Evolutionary conservation across 140 eudicot genomes (phyloP).

Genomic region (Oenanthe javanica): DNA sequence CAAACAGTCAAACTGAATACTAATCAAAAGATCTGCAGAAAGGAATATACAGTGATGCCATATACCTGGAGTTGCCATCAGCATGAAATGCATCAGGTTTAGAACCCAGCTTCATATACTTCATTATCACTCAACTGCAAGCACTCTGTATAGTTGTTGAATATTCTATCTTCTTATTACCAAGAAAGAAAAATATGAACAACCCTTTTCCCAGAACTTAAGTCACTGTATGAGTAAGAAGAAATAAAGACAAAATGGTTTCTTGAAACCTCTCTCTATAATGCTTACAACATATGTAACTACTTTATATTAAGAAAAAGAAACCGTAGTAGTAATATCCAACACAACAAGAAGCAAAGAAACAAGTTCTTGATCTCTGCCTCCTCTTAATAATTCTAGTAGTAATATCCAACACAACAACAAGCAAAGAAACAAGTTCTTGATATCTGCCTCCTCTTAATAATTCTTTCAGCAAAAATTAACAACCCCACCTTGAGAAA

Average conservation of each 20-base stretch:
- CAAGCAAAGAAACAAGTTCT: constrained; percentile 10
- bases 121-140: constrained; percentile 34
- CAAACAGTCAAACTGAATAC: neutral
- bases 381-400: constrained; percentile 2
- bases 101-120: constrained; percentile 93
- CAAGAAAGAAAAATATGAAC: neutral
- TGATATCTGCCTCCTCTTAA: neutral
- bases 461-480: neutral
- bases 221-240: neutral
- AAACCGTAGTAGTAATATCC: neutral
- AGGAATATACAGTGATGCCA: neutral
- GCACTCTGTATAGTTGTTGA: neutral
- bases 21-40: neutral
- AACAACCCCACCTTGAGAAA: neutral
- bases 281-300: no score
- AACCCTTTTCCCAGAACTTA: neutral
- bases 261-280: neutral
- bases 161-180: neutral
- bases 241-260: neutral
- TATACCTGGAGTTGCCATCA: constrained; percentile 62
- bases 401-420: no score
- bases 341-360: constrained; percentile 2
- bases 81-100: constrained; percentile 81
- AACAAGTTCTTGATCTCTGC: neutral
- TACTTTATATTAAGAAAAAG: no score